Evolutionary conservation across 257 asterid species (phyloP), one percentile per base, ranked within the genome.

Genomic region (Salvia hispanica): DNA sequence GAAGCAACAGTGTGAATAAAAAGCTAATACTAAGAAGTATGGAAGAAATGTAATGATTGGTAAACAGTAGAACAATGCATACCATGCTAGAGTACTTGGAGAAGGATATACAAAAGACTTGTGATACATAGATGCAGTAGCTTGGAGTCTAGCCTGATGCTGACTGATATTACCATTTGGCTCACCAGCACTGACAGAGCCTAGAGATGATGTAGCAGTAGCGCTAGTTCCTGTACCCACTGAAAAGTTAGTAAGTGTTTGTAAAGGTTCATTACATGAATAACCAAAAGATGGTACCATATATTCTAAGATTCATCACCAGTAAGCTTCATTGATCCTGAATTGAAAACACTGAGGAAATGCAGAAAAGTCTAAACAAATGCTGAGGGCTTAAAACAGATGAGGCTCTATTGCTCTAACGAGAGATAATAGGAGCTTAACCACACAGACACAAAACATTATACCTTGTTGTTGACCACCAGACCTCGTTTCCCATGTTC

Each of bases 31-130:
- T n/a, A n/a, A 31, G 51, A 45, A 40, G 18, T 55, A 58, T 5
- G 50, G 18, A 74, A 52, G 40, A 66, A 55, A 21, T 37, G 37
- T 2, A 69, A 64, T 5, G 47, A 55, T 43, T 1, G 53, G 25
- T 31, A 13, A 76, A 72, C 13, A 43, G 61, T 44, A 37, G 70
- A 74, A 69, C 37, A 13, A 42, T 69, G 66, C 73, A 66, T 83
- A 90, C 99, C 96, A 80, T 58, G 28, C 25, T 42, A 75, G 67
- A 36, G 78, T 48, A 79, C 78, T 86, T 37, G 83, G 82, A 73
- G 95, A 86, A 36, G 99, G 96, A 79, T 93, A 93, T 58, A 93
- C 99, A 75, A 86, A 93, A 69, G 99, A 93, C 80, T 90, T 93
- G 57, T 78, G 82, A 79, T 90, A 88, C 37, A 90, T 75, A 28